A percentile compares a stretch with the other conserved stretches of the same genome.
Conservation (phyloP, 2,329 filamentous ascomycete genomes). For the Peltaster fructicola region DNA sequence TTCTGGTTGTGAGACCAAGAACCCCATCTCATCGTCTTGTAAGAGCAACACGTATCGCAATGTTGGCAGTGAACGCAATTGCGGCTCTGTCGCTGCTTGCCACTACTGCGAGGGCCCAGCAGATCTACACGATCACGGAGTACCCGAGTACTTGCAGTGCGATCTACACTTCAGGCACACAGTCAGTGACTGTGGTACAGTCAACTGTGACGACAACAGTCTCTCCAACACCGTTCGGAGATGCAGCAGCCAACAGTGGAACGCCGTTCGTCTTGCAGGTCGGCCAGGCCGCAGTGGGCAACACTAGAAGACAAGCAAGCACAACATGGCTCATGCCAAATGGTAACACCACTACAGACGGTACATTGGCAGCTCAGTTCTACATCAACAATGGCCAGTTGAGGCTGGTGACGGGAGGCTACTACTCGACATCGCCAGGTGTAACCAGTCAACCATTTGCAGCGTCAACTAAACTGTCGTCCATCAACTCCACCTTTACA, state of each 20-base stretch:
- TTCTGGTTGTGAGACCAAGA: too few relatives aligned
- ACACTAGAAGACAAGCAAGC: constrained; percentile 6
- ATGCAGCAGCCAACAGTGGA: constrained; percentile 15
- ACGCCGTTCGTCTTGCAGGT: constrained; percentile 16
- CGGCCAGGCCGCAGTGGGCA: constrained; percentile 4
- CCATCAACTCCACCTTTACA: constrained; percentile 15
- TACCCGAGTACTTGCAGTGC: constrained; percentile 13
- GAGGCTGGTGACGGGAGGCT: constrained; percentile 8
- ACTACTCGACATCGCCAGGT: constrained; percentile 11
- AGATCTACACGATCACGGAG: constrained; percentile 13
- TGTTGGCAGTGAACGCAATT: too few relatives aligned
- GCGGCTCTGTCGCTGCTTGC: too few relatives aligned
- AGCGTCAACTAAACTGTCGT: constrained; percentile 7
- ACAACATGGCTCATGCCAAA: constrained; percentile 14
- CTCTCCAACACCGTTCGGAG: constrained; percentile 7
- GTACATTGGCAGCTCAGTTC: constrained; percentile 14
- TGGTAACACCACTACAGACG: constrained; percentile 18
- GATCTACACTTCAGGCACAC: constrained; percentile 9
- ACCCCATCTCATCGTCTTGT: too few relatives aligned
- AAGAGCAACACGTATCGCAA: too few relatives aligned
- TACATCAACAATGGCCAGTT: constrained; percentile 14
- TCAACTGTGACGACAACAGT: constrained; percentile 15
- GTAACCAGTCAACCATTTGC: constrained; percentile 13
- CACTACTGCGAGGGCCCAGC: too few relatives aligned
- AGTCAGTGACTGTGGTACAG: constrained; percentile 11